Base-by-base conservation (phyloP, 345 rosid genomes). In the Eucalyptus curtisii region DNA sequence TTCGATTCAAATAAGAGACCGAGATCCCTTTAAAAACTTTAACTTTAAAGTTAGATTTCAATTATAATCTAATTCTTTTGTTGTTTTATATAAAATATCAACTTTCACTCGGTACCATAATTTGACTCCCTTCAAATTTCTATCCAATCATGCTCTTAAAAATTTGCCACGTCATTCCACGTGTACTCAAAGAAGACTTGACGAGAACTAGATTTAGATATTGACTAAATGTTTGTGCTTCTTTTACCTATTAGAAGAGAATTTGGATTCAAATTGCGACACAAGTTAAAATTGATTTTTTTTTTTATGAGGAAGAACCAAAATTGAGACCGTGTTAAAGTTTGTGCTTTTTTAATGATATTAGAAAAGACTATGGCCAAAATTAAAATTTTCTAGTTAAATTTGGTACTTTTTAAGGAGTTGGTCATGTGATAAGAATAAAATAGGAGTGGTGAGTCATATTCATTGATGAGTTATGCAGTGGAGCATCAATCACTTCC, bases 161-260 rank as follows among this genome's bases (percentile, higher is more conserved):
- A 8, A 66, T 16, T 31, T 5, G 12, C 4, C 7, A 0, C 2
- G 2, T 4, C 19, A 15, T 71, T 71, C 13, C 8, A 19, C 10
- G 13, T 37, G 45, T 40, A 37, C 27, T 71, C 12, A 20, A 68
- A 17, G 12, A 17, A 31, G 2, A 68, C 22, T 68, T 31, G 22
- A 71, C 0, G 2, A 24, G 8, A 71, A 40, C 4, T 19, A 64
- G 5, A 61, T 64, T n/a, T n/a, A 16, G 2, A 64, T 64, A n/a
- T 3, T 4, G 3, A 71, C 25, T 19, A 33, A 71, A 71, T 19
- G 45, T 37, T 19, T 17, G 25, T 33, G 4, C 13, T 33, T 19
- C 8, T 71, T 37, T 71, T 10, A 9, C 40, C 13, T 17, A 10
- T 33, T 71, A 17, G 12, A 33, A 71, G 40, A 71, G 22, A 9